Base-by-base conservation (phyloP, 225 moss, liverwort and hornwort genomes). In the Bryoerythrophyllum caledonicum region DNA sequence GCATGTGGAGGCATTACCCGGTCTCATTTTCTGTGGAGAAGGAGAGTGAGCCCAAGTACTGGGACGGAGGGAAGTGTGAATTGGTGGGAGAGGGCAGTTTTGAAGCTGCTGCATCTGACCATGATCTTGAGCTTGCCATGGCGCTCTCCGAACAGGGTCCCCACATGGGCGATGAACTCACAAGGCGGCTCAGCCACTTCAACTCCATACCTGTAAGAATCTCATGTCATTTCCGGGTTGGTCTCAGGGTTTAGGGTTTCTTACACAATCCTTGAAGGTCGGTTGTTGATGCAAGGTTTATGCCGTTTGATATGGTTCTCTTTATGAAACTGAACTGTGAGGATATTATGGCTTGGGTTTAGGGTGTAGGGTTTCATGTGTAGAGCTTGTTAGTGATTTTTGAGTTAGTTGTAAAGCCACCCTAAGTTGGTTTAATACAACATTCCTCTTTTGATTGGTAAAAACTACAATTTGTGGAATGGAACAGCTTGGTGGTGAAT, bases 141-240 rank as follows among this genome's bases (percentile, higher is more conserved):
- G 89, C 91, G 17, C 74, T 93, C n/a, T 83, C 89, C 10, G 85
- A 89, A 52, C 86, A 87, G 64, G 76, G 86, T 65, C 82, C 86
- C 53, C 82, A 57, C 21, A 51, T 71, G 44, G 84, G 86, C 66
- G 73, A 82, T 80, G 93, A 89, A 77, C 87, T 91, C 27, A 87
- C 87, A 65, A 87, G 73, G 76, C 91, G 87, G 16, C 76, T 91
- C 4, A 79, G 81, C 59, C 80, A 86, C 57, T 68, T 93, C 63
- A 91, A 89, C 25, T 87, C 89, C 32, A 86, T 88, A 51, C 74
- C 79, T 53, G 92, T 93, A 82, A 82, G 85, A 19, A 40, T 17
- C 17, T 19, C 60, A 17, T 34, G 11, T 28, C 56, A 40, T 19
- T 25, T 40, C 16, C 40, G 24, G 56, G 10, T 25, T 53, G 7